Conservation (phyloP, 345 rosid species). For the Eucalyptus coolabah region DNA sequence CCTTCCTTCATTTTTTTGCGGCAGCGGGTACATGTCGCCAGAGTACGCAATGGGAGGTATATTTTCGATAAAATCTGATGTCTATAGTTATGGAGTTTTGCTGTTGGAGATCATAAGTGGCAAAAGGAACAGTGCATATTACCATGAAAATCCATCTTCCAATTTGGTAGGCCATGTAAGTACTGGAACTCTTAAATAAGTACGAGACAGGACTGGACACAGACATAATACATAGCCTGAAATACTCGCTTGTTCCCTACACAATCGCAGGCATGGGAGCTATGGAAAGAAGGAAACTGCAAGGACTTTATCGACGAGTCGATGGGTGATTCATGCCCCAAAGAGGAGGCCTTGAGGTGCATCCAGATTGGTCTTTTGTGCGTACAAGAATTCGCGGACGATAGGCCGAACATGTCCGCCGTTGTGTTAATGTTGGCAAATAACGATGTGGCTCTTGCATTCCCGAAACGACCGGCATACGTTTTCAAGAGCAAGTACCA, state of each 20-base stretch:
- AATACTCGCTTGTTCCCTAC: neutral
- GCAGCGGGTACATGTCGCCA: too few species aligned
- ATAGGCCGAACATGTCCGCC: constrained; percentile 36
- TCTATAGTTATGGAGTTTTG: too few species aligned
- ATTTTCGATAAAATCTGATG: too few species aligned
- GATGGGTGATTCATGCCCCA: constrained; percentile 1
- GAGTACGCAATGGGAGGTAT: too few species aligned
- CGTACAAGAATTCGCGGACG: constrained; percentile 39
- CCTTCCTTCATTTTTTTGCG: too few species aligned
- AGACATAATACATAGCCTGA: neutral
- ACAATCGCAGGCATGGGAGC: too few species aligned
- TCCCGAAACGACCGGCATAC: constrained; percentile 40
- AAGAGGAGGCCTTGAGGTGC: constrained; percentile 23
- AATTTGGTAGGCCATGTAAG: constrained; percentile 50
- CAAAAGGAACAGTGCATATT: constrained; percentile 11
- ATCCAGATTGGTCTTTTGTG: constrained; percentile 52
- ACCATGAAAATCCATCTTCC: constrained; percentile 2
- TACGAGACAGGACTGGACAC: neutral
- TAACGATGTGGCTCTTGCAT: constrained; percentile 16
- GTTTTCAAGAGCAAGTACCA: neutral
- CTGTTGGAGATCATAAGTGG: constrained; percentile 47
- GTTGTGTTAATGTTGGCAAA: constrained; percentile 30
- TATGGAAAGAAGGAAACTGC: neutral
- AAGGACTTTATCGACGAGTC: constrained; percentile 13
- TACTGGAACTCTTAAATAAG: neutral